Evolutionary conservation across 805 yeast genomes (phyloP), one percentile per base, ranked within the genome.

Genomic region (Jamesozyma jinghongensis): DNA sequence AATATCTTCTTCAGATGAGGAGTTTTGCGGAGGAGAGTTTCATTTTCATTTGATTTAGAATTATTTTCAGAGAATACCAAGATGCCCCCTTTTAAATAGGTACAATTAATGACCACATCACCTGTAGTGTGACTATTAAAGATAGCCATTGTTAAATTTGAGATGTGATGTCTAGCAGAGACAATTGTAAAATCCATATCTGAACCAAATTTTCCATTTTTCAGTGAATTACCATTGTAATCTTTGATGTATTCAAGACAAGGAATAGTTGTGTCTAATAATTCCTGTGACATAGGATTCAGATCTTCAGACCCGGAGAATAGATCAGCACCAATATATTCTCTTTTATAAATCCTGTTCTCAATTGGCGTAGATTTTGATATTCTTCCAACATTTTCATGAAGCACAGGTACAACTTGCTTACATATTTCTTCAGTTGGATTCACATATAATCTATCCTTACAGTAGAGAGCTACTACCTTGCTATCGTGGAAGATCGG

Each of bases 151-250:
- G 50, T 44, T 3, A 60, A 22, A 13, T 57, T 54, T 11, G 53
- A 54, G 14, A 60, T 42, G 36, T 56, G 55, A 40, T 60, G 65
- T 37, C 65, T 49, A 3, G 61, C 51, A 5, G 63, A 49, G 2
- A 60, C 41, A 20, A 59, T 42, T 2, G 51, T 47, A 22, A 46
- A 40, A n/a, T 48, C 45, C 12, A 40, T 40, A 16, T 40, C 40
- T 4, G 34, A 18, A 12, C 34, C 43, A 34, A 38, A 41, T 8
- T 29, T 8, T 11, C 16, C 14, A 4, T 25, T 33, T 10, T 28
- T 22, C 17, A 6, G 4, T 19, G 4, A 3, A 5, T 41, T 31
- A 6, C 19, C 22, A 19, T 43, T 43, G 43, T 43, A 44, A 8
- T 36, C 20, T 5, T 45, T 35, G 2, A 56, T 42, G 41, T 50